These are phyloP conservation scores for Debaryomyces tyrocola DNA, from an alignment of 805 yeast genomes.

Conservation along the genomic window DNA sequence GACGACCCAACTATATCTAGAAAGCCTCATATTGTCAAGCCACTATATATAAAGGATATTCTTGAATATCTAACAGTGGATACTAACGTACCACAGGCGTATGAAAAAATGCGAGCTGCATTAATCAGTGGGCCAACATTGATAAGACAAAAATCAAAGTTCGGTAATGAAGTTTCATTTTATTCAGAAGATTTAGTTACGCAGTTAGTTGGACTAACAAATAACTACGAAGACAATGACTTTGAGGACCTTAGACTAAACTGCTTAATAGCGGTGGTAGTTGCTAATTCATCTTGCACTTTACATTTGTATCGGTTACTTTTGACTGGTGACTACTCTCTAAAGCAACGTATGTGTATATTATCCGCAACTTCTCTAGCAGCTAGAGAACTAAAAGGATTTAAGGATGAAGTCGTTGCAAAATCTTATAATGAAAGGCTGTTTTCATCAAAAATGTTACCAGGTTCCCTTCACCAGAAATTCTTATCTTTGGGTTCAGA, in stretches of 20 bases:
- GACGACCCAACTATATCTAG: conserved; percentile 47
- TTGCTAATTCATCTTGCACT: conserved; percentile 46
- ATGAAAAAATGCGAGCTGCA: conserved; percentile 50
- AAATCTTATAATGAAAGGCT: conserved; percentile 27
- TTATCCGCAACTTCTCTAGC: conserved; percentile 68
- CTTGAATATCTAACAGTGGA: conserved; percentile 53
- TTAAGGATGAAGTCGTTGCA: conserved; percentile 48
- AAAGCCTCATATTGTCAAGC: conserved; percentile 40
- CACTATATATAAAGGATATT: conserved; percentile 74
- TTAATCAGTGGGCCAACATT: conserved; percentile 55
- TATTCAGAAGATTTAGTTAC: conserved; percentile 57
- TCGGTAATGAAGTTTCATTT: conserved; percentile 61
- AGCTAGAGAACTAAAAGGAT: conserved; percentile 70
- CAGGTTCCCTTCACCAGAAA: conserved; percentile 45
- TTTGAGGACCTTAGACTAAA: conserved; percentile 70
- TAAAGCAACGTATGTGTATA: conserved; percentile 73
- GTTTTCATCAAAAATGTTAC: conserved; percentile 45
- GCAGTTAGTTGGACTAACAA: conserved; percentile 52
- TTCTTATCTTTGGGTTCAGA: conserved; percentile 22
- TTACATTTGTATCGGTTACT: conserved; percentile 48
- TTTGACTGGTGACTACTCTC: conserved; percentile 71
- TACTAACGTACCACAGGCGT: conserved; percentile 45
- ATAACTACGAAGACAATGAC: conserved; percentile 52
- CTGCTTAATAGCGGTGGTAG: conserved; percentile 63
- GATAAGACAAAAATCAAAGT: conserved; percentile 60